These are phyloP conservation scores for Cryptococcus sp. DNA, from an alignment of 1,284 basidiomycete genomes.

Conservation along the genomic window DNA sequence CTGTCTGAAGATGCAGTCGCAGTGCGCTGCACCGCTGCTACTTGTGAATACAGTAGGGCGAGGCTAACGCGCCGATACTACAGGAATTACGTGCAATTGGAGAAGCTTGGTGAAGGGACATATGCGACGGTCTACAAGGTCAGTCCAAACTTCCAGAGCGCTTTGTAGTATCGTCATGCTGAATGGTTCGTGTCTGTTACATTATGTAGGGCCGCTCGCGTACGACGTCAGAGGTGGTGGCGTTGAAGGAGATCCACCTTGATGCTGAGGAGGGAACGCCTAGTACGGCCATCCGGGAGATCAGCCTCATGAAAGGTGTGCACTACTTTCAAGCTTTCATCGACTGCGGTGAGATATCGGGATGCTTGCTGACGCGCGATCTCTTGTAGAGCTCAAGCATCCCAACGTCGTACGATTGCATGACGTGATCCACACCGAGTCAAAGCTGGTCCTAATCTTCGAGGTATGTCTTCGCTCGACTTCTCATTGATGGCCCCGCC, in stretches of 20 bases:
- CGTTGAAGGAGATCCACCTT: slow-evolving; percentile 96
- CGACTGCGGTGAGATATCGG: neutral
- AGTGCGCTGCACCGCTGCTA: no score
- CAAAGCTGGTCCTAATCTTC: slow-evolving; percentile 95
- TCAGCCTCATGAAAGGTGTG: slow-evolving; percentile 80
- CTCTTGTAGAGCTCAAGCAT: slow-evolving; percentile 76
- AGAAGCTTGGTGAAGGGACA: slow-evolving; percentile 69
- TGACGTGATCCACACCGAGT: slow-evolving; percentile 96
- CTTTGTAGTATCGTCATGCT: neutral
- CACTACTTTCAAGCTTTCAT: no score
- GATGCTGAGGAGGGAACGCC: slow-evolving; percentile 99
- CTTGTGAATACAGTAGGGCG: no score
- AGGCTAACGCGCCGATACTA: neutral
- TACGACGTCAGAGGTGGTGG: slow-evolving; percentile 74
- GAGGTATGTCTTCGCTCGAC: slow-evolving; percentile 67
- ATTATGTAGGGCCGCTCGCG: slow-evolving; percentile 65
- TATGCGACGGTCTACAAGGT: slow-evolving; percentile 88
- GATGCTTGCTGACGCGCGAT: neutral
- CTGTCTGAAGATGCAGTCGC: no score
- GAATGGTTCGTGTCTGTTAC: neutral
- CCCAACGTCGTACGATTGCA: slow-evolving; percentile 92
- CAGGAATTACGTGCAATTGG: slow-evolving; percentile 65
- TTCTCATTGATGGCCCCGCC: neutral
- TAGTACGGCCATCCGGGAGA: slow-evolving; percentile 95
- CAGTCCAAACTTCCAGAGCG: slow-evolving; percentile 1